Conservation (phyloP, 495 filamentous ascomycete species). For the Hyphodiscus hymeniophilus region DNA sequence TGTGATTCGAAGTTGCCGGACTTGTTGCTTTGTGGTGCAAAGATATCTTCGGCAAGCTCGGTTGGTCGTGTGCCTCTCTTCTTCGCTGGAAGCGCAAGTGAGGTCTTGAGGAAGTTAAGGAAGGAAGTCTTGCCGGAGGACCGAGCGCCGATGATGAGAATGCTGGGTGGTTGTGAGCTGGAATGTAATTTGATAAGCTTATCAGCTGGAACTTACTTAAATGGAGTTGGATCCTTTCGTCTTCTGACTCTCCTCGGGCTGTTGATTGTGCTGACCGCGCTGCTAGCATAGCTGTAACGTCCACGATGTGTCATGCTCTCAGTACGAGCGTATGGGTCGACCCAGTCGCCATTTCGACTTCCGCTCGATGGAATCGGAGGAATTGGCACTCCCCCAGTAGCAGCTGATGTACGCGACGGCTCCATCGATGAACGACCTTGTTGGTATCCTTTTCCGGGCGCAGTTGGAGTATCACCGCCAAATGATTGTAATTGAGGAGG, state of each 20-base stretch:
- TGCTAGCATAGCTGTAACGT: conserved; percentile 94
- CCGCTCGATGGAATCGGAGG: conserved; percentile 40
- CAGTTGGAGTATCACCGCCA: conserved; percentile 60
- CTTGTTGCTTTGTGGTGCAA: conserved; percentile 37
- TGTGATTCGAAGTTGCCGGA: conserved; percentile 67
- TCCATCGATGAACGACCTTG: conserved; percentile 20
- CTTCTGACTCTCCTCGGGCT: conserved; percentile 86
- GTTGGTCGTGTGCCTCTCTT: conserved; percentile 50
- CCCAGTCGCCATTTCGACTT: conserved; percentile 37
- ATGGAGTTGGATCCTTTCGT: conserved; percentile 93
- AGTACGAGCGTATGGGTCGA: conserved; percentile 71
- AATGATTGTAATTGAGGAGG: conserved; percentile 61
- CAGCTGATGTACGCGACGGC: conserved; percentile 8
- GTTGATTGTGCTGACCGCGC: conserved; percentile 84
- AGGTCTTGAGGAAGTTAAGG: conserved; percentile 85
- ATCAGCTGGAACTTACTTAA: conserved; percentile 67
- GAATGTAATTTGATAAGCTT: not conserved
- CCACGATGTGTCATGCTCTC: conserved; percentile 98
- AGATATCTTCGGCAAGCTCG: conserved; percentile 41
- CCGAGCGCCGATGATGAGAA: conserved; percentile 81
- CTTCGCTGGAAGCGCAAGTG: conserved; percentile 70
- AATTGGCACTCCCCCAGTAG: conserved; percentile 21
- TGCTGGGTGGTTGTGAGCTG: conserved; percentile 40
- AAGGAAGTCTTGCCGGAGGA: conserved; percentile 95
- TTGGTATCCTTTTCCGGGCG: conserved; percentile 40